Evolutionary conservation across 2,329 filamentous ascomycete genomes (phyloP).

Genomic region (Aspergillus ustus): DNA sequence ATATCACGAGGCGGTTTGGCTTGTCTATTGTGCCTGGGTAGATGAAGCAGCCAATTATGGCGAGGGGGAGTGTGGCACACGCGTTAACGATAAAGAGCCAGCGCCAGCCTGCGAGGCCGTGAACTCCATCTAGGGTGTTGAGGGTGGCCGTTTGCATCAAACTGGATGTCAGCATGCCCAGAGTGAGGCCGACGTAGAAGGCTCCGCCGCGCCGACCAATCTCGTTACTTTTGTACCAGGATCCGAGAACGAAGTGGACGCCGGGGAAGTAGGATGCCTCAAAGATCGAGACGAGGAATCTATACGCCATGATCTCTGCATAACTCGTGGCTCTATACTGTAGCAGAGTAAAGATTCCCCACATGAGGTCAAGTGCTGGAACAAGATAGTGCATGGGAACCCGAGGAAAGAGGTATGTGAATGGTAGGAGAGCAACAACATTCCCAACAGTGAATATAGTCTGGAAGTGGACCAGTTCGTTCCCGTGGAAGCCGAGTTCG

Average conservation of each 20-base stretch:
- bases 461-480: constrained; percentile 44
- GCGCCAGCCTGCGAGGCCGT: constrained; percentile 31
- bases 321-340: constrained; percentile 7
- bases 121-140: constrained; percentile 28
- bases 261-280: constrained; percentile 32
- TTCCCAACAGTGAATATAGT: constrained; percentile 52
- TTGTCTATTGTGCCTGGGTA: constrained; percentile 28
- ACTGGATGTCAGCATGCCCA: constrained; percentile 30
- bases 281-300: constrained; percentile 35
- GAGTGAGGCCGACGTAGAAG: constrained; percentile 28
- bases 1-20: constrained; percentile 29
- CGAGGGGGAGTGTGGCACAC: constrained; percentile 32
- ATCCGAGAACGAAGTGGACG: constrained; percentile 32
- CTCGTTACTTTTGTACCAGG: constrained; percentile 32
- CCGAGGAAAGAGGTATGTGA: constrained; percentile 52
- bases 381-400: constrained; percentile 51
- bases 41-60: constrained; percentile 28
- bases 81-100: constrained; percentile 37
- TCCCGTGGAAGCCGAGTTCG: constrained; percentile 41
- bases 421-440: constrained; percentile 50
- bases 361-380: constrained; percentile 24
- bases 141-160: constrained; percentile 30
- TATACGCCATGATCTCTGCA: constrained; percentile 6
- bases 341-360: constrained; percentile 1
- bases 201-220: constrained; percentile 31